phyloP scores from a whole-genome alignment of 768 basidiomycete genomes.

The Russula lepida region DNA sequence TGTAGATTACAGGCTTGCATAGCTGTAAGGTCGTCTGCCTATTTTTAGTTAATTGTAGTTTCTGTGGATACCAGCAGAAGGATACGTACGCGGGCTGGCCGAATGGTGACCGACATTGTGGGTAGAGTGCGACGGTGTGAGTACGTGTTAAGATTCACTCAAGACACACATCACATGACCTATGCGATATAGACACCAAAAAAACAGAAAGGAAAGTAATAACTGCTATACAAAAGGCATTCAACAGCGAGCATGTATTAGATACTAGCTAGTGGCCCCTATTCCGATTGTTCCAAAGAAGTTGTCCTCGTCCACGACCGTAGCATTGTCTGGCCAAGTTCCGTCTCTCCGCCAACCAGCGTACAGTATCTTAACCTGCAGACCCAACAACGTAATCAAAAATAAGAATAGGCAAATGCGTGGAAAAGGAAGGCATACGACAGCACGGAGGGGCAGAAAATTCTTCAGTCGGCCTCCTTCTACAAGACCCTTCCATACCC shows the following conservation, averaged over 20 bases:
- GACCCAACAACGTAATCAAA: slow-evolving; percentile 18
- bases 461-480: slow-evolving; percentile 51
- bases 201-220: not conserved
- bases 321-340: slow-evolving; percentile 61
- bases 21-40: slow-evolving; percentile 82
- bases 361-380: slow-evolving; percentile 63
- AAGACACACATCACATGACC: not conserved
- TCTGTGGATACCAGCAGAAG: not conserved
- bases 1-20: slow-evolving; percentile 94
- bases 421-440: slow-evolving; percentile 39
- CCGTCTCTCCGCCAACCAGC: slow-evolving; percentile 69
- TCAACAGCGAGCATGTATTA: not conserved
- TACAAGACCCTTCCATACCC: slow-evolving; percentile 55
- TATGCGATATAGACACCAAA: not conserved
- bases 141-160: no score
- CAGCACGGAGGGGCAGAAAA: slow-evolving; percentile 50
- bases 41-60: slow-evolving; percentile 8
- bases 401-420: slow-evolving; percentile 12
- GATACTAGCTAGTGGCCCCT: not conserved
- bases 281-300: slow-evolving; percentile 14
- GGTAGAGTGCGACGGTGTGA: not conserved
- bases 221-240: not conserved
- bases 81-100: slow-evolving; percentile 29
- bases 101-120: slow-evolving; percentile 39
- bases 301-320: slow-evolving; percentile 15